Conservation (phyloP, 148 eudicot genomes). For the Gaultheria prostrata region DNA sequence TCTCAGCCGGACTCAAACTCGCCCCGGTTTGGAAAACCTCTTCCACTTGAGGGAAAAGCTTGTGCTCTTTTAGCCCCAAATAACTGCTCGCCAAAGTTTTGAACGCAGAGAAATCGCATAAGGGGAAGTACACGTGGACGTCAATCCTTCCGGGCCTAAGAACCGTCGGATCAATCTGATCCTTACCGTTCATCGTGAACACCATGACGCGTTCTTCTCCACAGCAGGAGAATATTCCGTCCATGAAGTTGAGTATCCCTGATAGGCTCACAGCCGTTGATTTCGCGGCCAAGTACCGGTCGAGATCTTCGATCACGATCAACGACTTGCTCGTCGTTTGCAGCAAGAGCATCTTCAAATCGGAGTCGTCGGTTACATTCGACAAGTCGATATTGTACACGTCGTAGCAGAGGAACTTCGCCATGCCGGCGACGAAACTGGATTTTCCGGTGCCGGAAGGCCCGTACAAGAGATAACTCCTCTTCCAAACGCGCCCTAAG, state of each 20-base stretch:
- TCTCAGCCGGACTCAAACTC: slow-evolving; percentile 49
- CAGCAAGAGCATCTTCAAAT: slow-evolving; percentile 50
- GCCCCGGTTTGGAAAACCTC: slow-evolving; percentile 54
- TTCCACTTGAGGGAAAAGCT: slow-evolving; percentile 57
- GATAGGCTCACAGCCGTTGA: slow-evolving; percentile 51
- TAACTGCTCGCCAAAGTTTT: slow-evolving; percentile 55
- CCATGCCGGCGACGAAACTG: slow-evolving; percentile 63
- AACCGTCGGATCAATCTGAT: slow-evolving; percentile 45
- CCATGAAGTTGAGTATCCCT: slow-evolving; percentile 60
- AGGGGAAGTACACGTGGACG: slow-evolving; percentile 58
- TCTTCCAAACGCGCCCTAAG: slow-evolving; percentile 62
- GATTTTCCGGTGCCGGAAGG: slow-evolving; percentile 71
- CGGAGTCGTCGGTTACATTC: slow-evolving; percentile 41
- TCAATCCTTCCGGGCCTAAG: slow-evolving; percentile 66
- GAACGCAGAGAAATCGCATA: slow-evolving; percentile 58
- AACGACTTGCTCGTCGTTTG: slow-evolving; percentile 51
- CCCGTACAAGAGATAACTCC: slow-evolving; percentile 63
- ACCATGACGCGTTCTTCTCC: slow-evolving; percentile 76
- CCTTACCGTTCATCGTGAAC: slow-evolving; percentile 60
- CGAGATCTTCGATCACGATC: slow-evolving; percentile 64
- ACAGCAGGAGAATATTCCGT: slow-evolving; percentile 62
- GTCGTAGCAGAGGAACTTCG: slow-evolving; percentile 51
- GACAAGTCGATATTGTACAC: slow-evolving; percentile 55
- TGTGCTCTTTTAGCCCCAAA: slow-evolving; percentile 63
- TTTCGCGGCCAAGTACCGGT: slow-evolving; percentile 38